Conservation (phyloP, 352 stramenopile species). For the Phytophthora ramorum region DNA sequence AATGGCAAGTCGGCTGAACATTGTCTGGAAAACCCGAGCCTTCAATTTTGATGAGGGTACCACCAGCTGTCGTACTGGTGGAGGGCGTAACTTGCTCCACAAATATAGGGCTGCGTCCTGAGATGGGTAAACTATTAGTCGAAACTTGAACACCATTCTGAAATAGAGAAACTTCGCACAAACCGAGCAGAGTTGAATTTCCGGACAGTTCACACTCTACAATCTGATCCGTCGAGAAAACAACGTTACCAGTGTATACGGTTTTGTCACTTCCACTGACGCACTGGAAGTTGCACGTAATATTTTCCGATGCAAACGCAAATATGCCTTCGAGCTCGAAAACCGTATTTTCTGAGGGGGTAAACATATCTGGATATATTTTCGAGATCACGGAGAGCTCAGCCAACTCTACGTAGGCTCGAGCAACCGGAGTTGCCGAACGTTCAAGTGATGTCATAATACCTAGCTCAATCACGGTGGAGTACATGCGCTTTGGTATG, state of each 20-base stretch:
- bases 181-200: neutral
- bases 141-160: conserved; percentile 35
- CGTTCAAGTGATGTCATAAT: conserved; percentile 14
- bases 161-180: conserved; percentile 36
- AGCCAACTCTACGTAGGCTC: conserved; percentile 30
- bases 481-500: conserved; percentile 24
- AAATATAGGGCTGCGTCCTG: conserved; percentile 13
- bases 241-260: conserved; percentile 11
- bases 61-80: conserved; percentile 29
- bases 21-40: conserved; percentile 35
- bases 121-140: conserved; percentile 28
- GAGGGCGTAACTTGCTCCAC: conserved; percentile 31
- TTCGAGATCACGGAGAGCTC: conserved; percentile 35
- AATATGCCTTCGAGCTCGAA: conserved; percentile 47
- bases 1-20: conserved; percentile 38
- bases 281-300: conserved; percentile 36
- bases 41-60: conserved; percentile 40
- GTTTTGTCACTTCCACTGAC: neutral
- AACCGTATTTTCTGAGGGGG: conserved; percentile 6
- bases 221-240: conserved; percentile 22
- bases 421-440: conserved; percentile 1
- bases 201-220: conserved; percentile 33
- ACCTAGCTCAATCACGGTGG: conserved; percentile 29
- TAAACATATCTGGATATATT: conserved; percentile 15
- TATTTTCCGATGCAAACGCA: conserved; percentile 25